Evolutionary conservation across 2,329 filamentous ascomycete genomes (phyloP), one percentile per base, ranked within the genome.

Genomic region (Talaromyces piceae): DNA sequence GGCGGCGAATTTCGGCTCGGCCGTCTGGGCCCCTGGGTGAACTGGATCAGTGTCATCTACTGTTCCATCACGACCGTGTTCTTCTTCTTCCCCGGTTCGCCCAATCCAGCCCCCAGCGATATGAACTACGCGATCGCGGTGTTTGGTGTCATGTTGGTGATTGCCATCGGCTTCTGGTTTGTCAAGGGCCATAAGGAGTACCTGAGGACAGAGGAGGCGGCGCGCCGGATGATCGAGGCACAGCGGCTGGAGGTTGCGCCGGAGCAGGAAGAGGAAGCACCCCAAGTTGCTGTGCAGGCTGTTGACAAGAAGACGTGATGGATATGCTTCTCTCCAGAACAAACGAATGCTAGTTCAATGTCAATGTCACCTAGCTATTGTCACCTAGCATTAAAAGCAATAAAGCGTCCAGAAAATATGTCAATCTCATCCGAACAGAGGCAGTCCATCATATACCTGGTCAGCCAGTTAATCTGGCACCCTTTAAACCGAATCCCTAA

Each of bases 51-150:
- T 3, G 63, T 79, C 27, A 56, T 77, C 9, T 80, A 79, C 61
- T 79, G 77, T 58, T 62, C 61, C 47, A 61, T 79, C 49, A 79
- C 76, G 1, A 77, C 75, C 0, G 68, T 80, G 23, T 79, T 80
- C 62, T 80, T 79, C 70, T 76, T 80, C 59, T 80, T 80, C 57
- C 77, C 77, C 0, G 62, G 63, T 0, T 53, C 51, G 0, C 77
- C 77, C 0, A 71, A 71, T 52, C 77, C 77, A 0, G 55, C 69
- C 0, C 60, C 67, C 0, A 63, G 64, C n/a, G 75, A 80, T 53
- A 80, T 80, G 77, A 80, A 80, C 61, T 80, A 74, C 58, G 77
- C 78, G 5, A 79, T 80, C 56, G 77, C 73, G 1, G 77, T 80
- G 1, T 80, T 80, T 56, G 77, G 75, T 1, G 69, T 79, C 20